Evolutionary conservation across 495 filamentous ascomycete species (phyloP).

Genomic region (Aspergillus hancockii): DNA sequence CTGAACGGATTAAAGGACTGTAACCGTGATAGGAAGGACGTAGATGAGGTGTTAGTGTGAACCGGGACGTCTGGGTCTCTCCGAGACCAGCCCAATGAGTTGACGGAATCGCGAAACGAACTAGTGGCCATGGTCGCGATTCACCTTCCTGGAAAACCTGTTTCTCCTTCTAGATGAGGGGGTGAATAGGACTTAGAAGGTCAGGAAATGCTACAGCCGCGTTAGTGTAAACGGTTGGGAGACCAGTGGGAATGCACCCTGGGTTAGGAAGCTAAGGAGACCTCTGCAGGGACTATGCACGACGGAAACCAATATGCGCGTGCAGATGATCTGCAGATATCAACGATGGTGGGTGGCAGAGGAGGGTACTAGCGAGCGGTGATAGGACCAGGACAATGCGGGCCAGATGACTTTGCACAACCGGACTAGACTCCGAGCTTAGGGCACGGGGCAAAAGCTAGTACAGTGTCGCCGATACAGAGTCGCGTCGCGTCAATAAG

Average conservation of each 20-base stretch:
- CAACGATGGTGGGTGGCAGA: conserved; percentile 28
- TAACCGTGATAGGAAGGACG: conserved; percentile 76
- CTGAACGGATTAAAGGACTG: conserved; percentile 89
- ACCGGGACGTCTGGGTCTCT: conserved; percentile 78
- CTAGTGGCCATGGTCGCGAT: conserved; percentile 73
- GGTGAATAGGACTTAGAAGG: background rate
- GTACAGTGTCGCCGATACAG: conserved; percentile 13
- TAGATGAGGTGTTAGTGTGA: conserved; percentile 64
- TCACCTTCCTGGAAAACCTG: conserved; percentile 6
- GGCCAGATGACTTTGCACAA: conserved; percentile 45
- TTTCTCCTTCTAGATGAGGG: background rate
- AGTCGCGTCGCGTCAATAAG: conserved; percentile 16
- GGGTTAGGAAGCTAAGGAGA: conserved; percentile 27
- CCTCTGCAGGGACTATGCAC: conserved; percentile 50
- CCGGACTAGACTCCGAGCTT: conserved; percentile 33
- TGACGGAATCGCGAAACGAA: conserved; percentile 91
- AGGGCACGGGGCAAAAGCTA: conserved; percentile 24
- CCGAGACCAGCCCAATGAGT: conserved; percentile 91
- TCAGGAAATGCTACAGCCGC: conserved; percentile 25
- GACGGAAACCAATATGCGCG: conserved; percentile 45
- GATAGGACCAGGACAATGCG: conserved; percentile 29
- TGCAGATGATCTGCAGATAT: conserved; percentile 60
- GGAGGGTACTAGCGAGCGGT: conserved; percentile 8
- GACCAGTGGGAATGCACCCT: conserved; percentile 21
- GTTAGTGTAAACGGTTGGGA: conserved; percentile 14